Evolutionary conservation across 1,284 basidiomycete genomes (phyloP), one percentile per base, ranked within the genome.

Genomic region (Austroboletus novae-zelandiae): DNA sequence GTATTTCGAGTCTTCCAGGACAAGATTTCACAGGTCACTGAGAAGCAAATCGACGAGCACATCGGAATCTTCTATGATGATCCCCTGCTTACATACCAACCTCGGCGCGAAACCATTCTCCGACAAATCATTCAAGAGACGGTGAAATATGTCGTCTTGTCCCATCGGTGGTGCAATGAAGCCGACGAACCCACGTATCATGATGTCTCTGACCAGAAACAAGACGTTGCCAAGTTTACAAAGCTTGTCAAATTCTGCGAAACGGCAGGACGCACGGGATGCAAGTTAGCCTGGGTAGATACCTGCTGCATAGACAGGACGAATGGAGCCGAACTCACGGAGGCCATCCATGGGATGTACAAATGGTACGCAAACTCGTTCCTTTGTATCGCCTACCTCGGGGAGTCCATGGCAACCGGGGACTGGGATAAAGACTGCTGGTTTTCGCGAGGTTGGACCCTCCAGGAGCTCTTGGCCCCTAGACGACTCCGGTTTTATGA

Each of bases 281-380:
- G 41, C 30, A 41, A 40, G 23, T 34, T 61, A 2, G 58, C 40
- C 10, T 59, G 59, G 59, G 40, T 51, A 10, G 58, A 61, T 41
- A 58, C 56, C 3, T 58, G 48, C 10, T 58, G 55, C 31, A 60
- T 58, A 13, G 47, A 56, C 20, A 48, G 56, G 15, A 52, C 31
- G 10, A 43, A 48, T 30, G 44, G 35, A 4, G 30, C 44, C 1
- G 57, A 61, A 7, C 44, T 58, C n/a, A 51, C 50, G 36, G 57
- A 61, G 30, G 47, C 59, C 7, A 61, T 61, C 15, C 46, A 46
- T 7, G 40, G 34, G 15, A 61, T 58, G 59, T 59, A 59, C 40
- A 47, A 32, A 27, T 61, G 56, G 55, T 57, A 55, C 20, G 39
- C 39, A 14, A 45, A 54, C 4, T 37, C 57, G 15, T 6, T 45